Base-by-base conservation (phyloP, 805 yeast genomes). In the Candida coleopterorum region DNA sequence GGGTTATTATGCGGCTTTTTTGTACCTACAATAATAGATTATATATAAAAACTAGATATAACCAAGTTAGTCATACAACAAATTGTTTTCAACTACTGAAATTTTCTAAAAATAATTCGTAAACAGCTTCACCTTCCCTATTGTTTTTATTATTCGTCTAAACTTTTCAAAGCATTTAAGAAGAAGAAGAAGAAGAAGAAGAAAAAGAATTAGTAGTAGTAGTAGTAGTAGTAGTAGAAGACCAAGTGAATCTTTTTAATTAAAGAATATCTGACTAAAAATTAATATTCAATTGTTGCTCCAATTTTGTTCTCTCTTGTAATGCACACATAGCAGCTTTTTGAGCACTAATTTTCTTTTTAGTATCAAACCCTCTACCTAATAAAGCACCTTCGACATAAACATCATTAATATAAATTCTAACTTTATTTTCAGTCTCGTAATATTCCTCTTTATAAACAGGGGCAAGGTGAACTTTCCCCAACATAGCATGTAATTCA, bases 1-100 rank as follows among this genome's bases (percentile, higher is more conserved):
- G 79, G 79, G 4, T 33, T 69, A 9, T 11, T 50, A 0, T 54
- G 64, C 37, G 79, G 76, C 0, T 29, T 61, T 23, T 23, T 50
- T 1, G 43, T 64, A 2, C 66, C 72, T 2, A 49, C 48, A 6
- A 25, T 35, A 6, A 15, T 35, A 22, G 21, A 29, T 6, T 35
- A 28, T 28, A 29, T 35, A 18, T 16, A 35, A 4, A 8, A 3
- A 32, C 9, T 15, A 23, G 4, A 6, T 9, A 20, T 20, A 20
- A 20, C 6, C 22, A 20, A 6, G 22, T 20, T 29, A 20, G 25
- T 18, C 4, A n/a, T 21, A n/a, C 9, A 18, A n/a, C n/a, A n/a
- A n/a, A n/a, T n/a, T n/a, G n/a, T n/a, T n/a, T n/a, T n/a, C n/a
- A n/a, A n/a, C n/a, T n/a, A n/a, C n/a, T n/a, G n/a, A n/a, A n/a